Conservation (phyloP, 805 yeast species). For the Myxozyma sirexii region DNA sequence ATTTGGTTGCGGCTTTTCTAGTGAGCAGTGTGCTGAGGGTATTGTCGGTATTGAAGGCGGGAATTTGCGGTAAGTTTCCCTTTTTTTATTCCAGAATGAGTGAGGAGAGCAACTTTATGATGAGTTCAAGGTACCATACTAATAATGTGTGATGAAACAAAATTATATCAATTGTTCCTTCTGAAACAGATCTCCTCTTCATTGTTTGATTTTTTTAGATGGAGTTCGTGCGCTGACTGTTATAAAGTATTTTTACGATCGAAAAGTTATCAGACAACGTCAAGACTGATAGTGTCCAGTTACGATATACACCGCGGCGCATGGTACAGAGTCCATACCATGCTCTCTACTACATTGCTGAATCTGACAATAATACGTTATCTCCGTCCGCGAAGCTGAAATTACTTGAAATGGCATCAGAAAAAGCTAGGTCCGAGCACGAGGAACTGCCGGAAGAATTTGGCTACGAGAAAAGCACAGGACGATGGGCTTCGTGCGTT, state of each 20-base stretch:
- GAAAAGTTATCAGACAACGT: constrained; percentile 37
- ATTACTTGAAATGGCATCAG: constrained; percentile 27
- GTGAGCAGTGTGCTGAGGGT: constrained; percentile 66
- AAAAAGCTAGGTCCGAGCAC: constrained; percentile 32
- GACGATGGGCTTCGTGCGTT: constrained; percentile 57
- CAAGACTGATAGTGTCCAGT: constrained; percentile 46
- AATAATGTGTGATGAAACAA: constrained; percentile 6
- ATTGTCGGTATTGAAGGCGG: constrained; percentile 62
- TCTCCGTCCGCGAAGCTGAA: constrained; percentile 28
- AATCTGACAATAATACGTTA: constrained; percentile 49
- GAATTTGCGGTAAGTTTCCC: constrained; percentile 45
- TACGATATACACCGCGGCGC: constrained; percentile 57
- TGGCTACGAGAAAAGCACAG: constrained; percentile 45
- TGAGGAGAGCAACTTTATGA: constrained; percentile 38
- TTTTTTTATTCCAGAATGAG: constrained; percentile 25
- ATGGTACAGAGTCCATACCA: constrained; percentile 40
- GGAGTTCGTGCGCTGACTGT: not conserved
- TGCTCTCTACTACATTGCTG: constrained; percentile 47
- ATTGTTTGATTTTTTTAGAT: not conserved
- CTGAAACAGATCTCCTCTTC: constrained; percentile 13
- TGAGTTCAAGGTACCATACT: constrained; percentile 29
- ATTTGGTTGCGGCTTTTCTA: constrained; percentile 56
- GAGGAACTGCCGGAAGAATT: constrained; percentile 47
- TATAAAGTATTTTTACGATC: constrained; percentile 32
- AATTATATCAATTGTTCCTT: constrained; percentile 32